Evolutionary conservation across 2,329 filamentous ascomycete genomes (phyloP), one percentile per base, ranked within the genome.

Genomic region (Hypoxylon sp.): DNA sequence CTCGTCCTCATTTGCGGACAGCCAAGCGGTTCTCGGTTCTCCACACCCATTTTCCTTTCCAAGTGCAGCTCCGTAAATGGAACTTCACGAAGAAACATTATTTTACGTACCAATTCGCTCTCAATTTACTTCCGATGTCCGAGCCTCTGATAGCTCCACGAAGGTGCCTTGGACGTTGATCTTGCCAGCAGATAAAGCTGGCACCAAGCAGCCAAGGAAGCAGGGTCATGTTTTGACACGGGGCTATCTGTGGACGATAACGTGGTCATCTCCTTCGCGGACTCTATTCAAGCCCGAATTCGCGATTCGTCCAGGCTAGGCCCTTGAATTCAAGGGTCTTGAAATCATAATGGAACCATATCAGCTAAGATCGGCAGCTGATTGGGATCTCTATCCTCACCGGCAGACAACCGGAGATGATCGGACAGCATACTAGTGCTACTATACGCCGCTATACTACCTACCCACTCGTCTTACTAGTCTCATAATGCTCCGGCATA

Each of bases 1-100:
- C 30, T 23, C 25, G 3, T 11, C 36, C 53, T 36, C 32, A 11
- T 46, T 10, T 60, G 14, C 5, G 50, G 9, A 64, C 57, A 49
- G 52, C 36, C 53, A 34, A 34, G 7, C 57, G 64, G 60, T 64
- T 60, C 60, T 67, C 67, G 64, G 61, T 32, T 60, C 32, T 52
- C 36, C 51, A 38, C 34, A 3, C 13, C 50, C 43, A 52, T 50
- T 43, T 48, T 30, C 30, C 38, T 32, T 63, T 28, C 43, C 28
- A 32, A 49, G 30, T 41, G 30, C 34, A 60, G 48, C 38, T 53
- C 23, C 9, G 45, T 19, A 19, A 32, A 17, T 32, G 38, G 19
- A n/a, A 28, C 25, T 21, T 55, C 32, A 58, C 43, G 53, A 45
- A 21, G n/a, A 30, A 21, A 13, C 23, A 6, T 14, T 34, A 56